Evolutionary conservation across 768 basidiomycete species (phyloP).

Genomic region (Lactarius akahatsu): DNA sequence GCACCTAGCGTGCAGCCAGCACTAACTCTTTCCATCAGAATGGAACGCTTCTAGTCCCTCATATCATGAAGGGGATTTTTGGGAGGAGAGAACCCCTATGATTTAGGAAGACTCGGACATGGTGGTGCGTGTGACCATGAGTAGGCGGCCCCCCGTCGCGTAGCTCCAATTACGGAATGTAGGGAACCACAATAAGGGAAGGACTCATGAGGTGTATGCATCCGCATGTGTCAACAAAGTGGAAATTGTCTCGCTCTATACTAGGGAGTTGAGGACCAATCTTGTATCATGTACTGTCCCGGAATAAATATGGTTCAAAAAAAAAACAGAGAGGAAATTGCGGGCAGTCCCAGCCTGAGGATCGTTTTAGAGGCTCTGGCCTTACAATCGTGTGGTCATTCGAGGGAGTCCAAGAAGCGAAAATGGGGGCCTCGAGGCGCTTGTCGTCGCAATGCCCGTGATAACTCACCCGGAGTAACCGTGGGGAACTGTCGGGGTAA

Average conservation of each 20-base stretch:
- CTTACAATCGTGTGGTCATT: neutral
- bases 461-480: neutral
- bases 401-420: neutral
- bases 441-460: neutral
- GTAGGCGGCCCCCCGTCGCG: neutral
- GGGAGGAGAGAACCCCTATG: neutral
- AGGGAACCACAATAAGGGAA: neutral
- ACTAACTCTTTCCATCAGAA: neutral
- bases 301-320: no score
- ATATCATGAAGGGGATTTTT: neutral
- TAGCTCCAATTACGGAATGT: conserved; percentile 3
- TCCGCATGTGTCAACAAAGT: no score
- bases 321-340: neutral
- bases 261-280: no score
- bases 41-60: neutral
- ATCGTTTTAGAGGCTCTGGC: neutral
- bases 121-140: neutral
- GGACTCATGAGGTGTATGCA: no score
- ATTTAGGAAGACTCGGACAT: no score
- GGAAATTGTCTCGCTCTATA: no score
- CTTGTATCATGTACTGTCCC: no score
- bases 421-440: neutral
- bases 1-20: neutral
- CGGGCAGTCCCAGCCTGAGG: neutral
- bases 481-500: neutral